A percentile compares a stretch with the other conserved stretches of the same genome.
phyloP scores from a whole-genome alignment of 73 alveolate species.

The Tetrahymena malaccensis region DNA sequence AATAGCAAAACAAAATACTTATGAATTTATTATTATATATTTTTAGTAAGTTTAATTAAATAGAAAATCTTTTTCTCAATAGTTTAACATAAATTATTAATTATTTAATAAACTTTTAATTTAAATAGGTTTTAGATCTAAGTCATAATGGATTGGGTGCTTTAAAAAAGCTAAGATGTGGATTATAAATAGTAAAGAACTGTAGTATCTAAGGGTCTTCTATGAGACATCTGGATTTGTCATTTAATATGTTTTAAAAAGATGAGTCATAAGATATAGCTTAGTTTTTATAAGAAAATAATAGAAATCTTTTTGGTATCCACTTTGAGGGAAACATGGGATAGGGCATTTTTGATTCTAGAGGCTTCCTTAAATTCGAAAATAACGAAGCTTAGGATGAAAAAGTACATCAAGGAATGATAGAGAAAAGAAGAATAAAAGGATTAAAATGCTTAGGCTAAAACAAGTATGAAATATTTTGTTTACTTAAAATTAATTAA shows the following conservation, averaged over 20 bases:
- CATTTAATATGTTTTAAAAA: constrained; percentile 27
- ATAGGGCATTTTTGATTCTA: constrained; percentile 2
- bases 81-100: no score
- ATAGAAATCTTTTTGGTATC: constrained; percentile 15
- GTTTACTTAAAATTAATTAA: neutral
- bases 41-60: no score
- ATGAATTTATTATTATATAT: neutral
- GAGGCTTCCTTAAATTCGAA: constrained; percentile 14
- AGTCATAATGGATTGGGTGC: constrained; percentile 3
- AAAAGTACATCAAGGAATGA: neutral
- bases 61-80: no score
- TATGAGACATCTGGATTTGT: constrained; percentile 34
- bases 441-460: neutral
- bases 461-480: neutral
- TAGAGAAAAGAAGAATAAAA: neutral
- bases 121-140: neutral
- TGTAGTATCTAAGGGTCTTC: constrained; percentile 8
- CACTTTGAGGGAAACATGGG: constrained; percentile 26
- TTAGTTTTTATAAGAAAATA: neutral
- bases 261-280: constrained; percentile 12
- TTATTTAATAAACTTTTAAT: no score
- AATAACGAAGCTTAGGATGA: constrained; percentile 3
- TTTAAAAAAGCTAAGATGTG: constrained; percentile 3
- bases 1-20: no score
- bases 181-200: neutral